Evolutionary conservation across 257 asterid genomes (phyloP).

Genomic region (Solanum pinnatisectum): DNA sequence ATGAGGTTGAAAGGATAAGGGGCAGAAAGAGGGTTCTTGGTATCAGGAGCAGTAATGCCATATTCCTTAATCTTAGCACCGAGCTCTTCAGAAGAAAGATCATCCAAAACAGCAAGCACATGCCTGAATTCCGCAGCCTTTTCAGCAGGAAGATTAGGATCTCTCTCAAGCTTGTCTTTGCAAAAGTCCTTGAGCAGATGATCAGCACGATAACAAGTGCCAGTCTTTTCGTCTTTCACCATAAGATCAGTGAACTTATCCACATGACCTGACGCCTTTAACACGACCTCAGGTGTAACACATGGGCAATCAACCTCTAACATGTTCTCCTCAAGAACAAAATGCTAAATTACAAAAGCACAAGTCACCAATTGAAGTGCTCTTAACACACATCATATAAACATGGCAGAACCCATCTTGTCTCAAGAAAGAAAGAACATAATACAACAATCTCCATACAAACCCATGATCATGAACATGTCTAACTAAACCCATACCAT

Average conservation of each 20-base stretch:
- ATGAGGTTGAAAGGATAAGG: slow-evolving; percentile 19
- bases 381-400: neutral
- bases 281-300: slow-evolving; percentile 19
- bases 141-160: slow-evolving; percentile 9
- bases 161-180: slow-evolving; percentile 26
- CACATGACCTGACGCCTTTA: slow-evolving; percentile 23
- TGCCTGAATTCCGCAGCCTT: slow-evolving; percentile 23
- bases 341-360: slow-evolving; percentile 12
- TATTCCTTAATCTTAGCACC: slow-evolving; percentile 23
- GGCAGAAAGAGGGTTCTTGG: slow-evolving; percentile 15
- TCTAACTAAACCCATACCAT: neutral
- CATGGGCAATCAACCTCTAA: slow-evolving; percentile 24
- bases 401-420: neutral
- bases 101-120: slow-evolving; percentile 17
- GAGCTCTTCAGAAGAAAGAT: slow-evolving; percentile 15
- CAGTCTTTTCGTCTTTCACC: slow-evolving; percentile 28
- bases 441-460: neutral
- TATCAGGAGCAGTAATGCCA: slow-evolving; percentile 15
- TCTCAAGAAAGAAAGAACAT: neutral
- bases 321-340: slow-evolving; percentile 26
- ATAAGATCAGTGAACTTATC: slow-evolving; percentile 26
- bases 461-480: neutral
- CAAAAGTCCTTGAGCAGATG: slow-evolving; percentile 27
- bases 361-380: neutral
- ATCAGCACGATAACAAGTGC: slow-evolving; percentile 25